Evolutionary conservation across 1,284 basidiomycete genomes (phyloP).

Genomic region (Fomitopsis palustris): DNA sequence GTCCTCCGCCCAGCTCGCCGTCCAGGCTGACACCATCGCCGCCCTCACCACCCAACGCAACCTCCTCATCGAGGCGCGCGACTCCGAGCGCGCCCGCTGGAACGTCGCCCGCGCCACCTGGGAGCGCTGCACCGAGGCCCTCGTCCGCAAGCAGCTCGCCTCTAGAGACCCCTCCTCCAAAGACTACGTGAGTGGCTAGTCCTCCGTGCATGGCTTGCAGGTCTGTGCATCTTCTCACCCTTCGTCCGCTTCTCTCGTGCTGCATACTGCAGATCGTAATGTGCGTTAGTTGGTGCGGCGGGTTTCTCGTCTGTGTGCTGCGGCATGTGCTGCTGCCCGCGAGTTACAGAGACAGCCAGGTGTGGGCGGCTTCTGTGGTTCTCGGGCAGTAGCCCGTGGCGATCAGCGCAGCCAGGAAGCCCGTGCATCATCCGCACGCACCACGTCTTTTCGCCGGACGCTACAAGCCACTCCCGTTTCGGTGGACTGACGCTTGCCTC

Average conservation of each 20-base stretch:
- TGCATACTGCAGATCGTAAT: not conserved
- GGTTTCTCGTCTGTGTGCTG: not conserved
- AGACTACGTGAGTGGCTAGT: constrained; percentile 39
- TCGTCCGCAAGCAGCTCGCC: constrained; percentile 46
- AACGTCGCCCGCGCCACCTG: constrained; percentile 56
- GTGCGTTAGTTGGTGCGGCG: not conserved
- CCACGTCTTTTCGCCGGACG: not conserved
- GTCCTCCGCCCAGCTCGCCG: constrained; percentile 45
- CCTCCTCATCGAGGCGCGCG: constrained; percentile 44
- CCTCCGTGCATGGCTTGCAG: constrained; percentile 5
- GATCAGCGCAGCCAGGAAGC: not conserved
- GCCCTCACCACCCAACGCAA: constrained; percentile 55
- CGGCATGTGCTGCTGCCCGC: not conserved
- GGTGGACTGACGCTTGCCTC: constrained; percentile 3
- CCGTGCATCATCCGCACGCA: not conserved
- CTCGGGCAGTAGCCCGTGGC: not conserved
- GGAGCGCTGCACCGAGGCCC: constrained; percentile 59
- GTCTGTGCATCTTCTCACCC: not conserved
- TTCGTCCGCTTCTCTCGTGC: not conserved
- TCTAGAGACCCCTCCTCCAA: constrained; percentile 29
- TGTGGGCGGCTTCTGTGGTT: no score
- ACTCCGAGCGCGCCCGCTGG: constrained; percentile 47
- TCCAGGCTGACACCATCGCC: constrained; percentile 60
- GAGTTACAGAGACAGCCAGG: not conserved
- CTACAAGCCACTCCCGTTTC: not conserved